Conservation (phyloP, 2,329 filamentous ascomycete genomes). For the Corynespora cassiicola region DNA sequence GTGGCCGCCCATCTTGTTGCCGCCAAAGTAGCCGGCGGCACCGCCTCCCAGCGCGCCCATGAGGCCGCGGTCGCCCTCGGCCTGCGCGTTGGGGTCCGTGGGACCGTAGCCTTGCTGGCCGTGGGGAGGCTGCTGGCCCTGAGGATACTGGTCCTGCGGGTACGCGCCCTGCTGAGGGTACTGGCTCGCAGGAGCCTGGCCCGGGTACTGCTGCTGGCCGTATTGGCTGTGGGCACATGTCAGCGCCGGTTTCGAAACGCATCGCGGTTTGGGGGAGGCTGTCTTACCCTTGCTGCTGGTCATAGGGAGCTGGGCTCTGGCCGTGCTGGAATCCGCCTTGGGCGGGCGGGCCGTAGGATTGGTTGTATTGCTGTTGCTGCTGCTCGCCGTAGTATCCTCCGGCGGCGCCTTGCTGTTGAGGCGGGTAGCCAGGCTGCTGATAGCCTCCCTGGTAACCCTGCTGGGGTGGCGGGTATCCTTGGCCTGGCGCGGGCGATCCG, state of each 20-base stretch:
- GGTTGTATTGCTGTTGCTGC: conserved; percentile 38
- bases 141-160: conserved; percentile 35
- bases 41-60: conserved; percentile 64
- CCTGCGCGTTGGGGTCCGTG: conserved; percentile 53
- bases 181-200: conserved; percentile 39
- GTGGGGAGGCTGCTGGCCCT: conserved; percentile 43
- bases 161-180: conserved; percentile 49
- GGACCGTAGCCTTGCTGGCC: conserved; percentile 47
- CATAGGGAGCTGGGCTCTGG: conserved; percentile 41
- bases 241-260: conserved; percentile 26
- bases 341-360: conserved; percentile 54
- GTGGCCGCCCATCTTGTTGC: conserved; percentile 61
- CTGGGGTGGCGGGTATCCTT: conserved; percentile 38
- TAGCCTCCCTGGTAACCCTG: conserved; percentile 39
- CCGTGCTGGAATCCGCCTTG: conserved; percentile 59
- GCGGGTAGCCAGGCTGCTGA: conserved; percentile 33
- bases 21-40: conserved; percentile 62
- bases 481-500: conserved; percentile 36
- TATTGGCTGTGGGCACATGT: conserved; percentile 25
- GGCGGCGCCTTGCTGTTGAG: conserved; percentile 39
- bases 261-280: conserved; percentile 2
- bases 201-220: conserved; percentile 40
- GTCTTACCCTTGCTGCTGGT: conserved; percentile 43
- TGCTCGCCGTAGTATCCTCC: conserved; percentile 43
- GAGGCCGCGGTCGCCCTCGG: conserved; percentile 63